These are phyloP conservation scores for bread wheat (Triticum aestivum) DNA, from an alignment of 176 grass and related monocot species.

Conservation along the genomic window DNA sequence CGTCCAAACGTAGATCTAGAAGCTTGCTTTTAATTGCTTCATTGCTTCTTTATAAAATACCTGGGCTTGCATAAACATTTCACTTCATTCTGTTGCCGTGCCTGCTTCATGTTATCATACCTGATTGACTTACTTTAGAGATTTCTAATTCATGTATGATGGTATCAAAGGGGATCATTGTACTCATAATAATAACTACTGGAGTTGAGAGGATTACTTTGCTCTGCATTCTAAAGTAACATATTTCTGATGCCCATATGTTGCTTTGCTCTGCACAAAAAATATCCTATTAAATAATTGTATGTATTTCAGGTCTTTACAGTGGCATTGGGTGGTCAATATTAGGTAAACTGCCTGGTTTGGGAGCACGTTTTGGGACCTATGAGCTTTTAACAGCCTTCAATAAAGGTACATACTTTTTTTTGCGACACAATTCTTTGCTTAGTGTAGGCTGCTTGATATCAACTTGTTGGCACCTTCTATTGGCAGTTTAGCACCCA, in stretches of 20 bases:
- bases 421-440: not conserved
- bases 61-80: not conserved
- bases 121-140: not conserved
- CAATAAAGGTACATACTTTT: slow-evolving; percentile 67
- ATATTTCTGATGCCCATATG: not conserved
- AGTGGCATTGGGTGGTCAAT: slow-evolving; percentile 85
- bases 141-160: slow-evolving; percentile 15
- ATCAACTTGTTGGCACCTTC: slow-evolving; percentile 13
- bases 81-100: not conserved
- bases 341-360: slow-evolving; percentile 57
- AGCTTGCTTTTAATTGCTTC: not conserved
- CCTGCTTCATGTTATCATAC: slow-evolving; percentile 6
- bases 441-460: not conserved
- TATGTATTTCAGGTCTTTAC: slow-evolving; percentile 59
- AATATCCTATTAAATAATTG: not conserved
- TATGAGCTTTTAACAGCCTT: slow-evolving; percentile 94
- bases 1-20: not conserved
- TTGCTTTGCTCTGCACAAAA: not conserved
- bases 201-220: too few species aligned
- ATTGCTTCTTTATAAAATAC: not conserved
- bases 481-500: not conserved
- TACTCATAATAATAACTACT: too few species aligned
- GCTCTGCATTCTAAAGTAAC: too few species aligned
- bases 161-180: too few species aligned
- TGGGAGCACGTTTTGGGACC: slow-evolving; percentile 83